These are phyloP conservation scores for Sindora glabra DNA, from an alignment of 306 rosid species.

Conservation along the genomic window DNA sequence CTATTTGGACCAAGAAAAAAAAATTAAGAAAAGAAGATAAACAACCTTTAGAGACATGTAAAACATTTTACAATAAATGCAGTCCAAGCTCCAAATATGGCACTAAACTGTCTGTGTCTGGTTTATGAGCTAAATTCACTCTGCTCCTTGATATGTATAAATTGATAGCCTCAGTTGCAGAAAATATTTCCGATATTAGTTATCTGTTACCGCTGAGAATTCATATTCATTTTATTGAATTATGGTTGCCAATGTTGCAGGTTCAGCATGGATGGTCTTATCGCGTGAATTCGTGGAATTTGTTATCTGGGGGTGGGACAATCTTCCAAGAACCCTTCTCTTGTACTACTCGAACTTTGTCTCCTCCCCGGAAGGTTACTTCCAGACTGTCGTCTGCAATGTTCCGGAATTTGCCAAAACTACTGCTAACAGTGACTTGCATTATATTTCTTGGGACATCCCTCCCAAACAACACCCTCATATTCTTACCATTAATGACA, in stretches of 20 bases:
- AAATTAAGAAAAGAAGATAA: too few relatives aligned
- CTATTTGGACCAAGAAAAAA: too few relatives aligned
- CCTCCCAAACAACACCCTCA: conserved; percentile 94
- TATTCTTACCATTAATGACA: conserved; percentile 61
- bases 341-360: conserved; percentile 90
- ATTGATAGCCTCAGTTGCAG: too few relatives aligned
- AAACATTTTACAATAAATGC: too few relatives aligned
- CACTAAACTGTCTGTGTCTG: too few relatives aligned
- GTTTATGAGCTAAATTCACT: neutral
- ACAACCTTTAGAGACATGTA: too few relatives aligned
- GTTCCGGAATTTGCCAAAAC: conserved; percentile 64
- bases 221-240: neutral
- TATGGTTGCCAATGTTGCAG: conserved; percentile 37
- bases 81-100: too few relatives aligned
- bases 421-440: conserved; percentile 67
- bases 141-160: too few relatives aligned
- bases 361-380: conserved; percentile 96
- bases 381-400: conserved; percentile 88
- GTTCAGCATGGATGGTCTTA: conserved; percentile 94
- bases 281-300: conserved; percentile 76
- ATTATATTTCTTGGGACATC: conserved; percentile 75
- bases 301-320: conserved; percentile 90
- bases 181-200: too few relatives aligned
- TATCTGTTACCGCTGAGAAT: too few relatives aligned
- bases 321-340: conserved; percentile 84